Base-by-base conservation (phyloP, 129 eudicot species). In the Helianthus tuberosus region DNA sequence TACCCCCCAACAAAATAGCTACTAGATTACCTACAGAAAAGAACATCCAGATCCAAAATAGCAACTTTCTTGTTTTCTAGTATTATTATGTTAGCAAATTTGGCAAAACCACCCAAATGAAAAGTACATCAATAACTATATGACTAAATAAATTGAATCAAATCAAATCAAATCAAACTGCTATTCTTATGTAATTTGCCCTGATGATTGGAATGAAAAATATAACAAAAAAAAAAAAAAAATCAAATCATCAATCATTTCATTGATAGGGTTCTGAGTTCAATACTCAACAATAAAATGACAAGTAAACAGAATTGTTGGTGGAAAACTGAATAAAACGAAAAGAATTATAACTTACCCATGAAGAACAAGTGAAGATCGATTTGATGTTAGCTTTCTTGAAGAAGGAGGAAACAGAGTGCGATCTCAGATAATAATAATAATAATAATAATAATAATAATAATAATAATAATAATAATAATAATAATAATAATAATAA, bases 381-480 rank as follows among this genome's bases (percentile, higher is more conserved):
- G 81, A 70, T 47, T 57, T 57, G 81, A 65, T 81, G 52, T 55
- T 43, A 9, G 73, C 14, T 66, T 64, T 64, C 47, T 50, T 50
- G 76, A 32, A 73, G 81, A 60, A 27, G 75, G 66, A 65, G 65
- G 48, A 76, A 49, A 71, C 44, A 46, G 68, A 25, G 64, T 62
- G 78, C 75, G 76, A 72, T 72, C 75, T 67, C 38, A 53, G 58
- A 38, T 17, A 36, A 44, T 54, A 69, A 77, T 71, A 60, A 68
- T 41, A 69, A 77, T 71, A 60, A 68, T 41, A 69, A 77, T 71
- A 60, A 68, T 41, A 69, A 77, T 71, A 60, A 68, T 41, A 69
- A 77, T 71, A 60, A 68, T 41, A 69, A 77, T 71, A 60, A 68
- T 41, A 69, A 77, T 71, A 60, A 68, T 41, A 69, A 77, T 71